phyloP scores from a whole-genome alignment of 2,329 filamentous ascomycete species.

The Aureobasidium namibiae region DNA sequence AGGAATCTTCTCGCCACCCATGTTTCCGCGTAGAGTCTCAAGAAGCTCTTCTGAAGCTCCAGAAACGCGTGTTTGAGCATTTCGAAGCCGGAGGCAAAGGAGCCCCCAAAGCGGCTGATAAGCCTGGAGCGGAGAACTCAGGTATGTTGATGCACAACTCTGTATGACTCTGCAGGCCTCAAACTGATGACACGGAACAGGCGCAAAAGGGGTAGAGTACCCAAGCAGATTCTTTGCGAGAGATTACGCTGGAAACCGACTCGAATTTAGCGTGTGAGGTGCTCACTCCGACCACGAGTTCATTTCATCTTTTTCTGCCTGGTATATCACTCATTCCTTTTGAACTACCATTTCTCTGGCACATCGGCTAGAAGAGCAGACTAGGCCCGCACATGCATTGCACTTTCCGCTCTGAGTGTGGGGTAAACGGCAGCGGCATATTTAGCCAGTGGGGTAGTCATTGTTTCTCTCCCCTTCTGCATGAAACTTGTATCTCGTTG shows the following conservation, averaged over 20 bases:
- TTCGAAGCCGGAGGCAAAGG: slow-evolving; percentile 38
- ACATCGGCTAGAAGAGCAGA: not conserved
- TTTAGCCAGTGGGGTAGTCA: not conserved
- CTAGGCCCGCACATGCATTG: not conserved
- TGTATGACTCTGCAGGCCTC: not conserved
- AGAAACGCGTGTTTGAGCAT: slow-evolving; percentile 45
- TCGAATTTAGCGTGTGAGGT: slow-evolving; percentile 31
- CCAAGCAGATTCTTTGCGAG: slow-evolving; percentile 54
- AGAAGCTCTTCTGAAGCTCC: slow-evolving; percentile 42
- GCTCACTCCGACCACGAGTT: too few species aligned
- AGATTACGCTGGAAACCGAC: slow-evolving; percentile 33
- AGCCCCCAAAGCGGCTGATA: slow-evolving; percentile 47
- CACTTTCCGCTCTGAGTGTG: not conserved
- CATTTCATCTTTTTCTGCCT: too few species aligned
- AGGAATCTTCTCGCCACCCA: slow-evolving; percentile 43
- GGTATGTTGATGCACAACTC: slow-evolving; percentile 22
- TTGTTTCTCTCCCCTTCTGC: not conserved
- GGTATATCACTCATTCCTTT: too few species aligned
- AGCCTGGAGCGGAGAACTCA: slow-evolving; percentile 40
- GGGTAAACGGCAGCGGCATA: not conserved
- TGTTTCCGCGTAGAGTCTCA: slow-evolving; percentile 47
- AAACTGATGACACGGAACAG: slow-evolving; percentile 20
- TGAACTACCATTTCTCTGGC: not conserved
- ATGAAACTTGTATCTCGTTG: not conserved
- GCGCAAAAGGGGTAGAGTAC: slow-evolving; percentile 50